Percentiles rank a stretch among this genome's conserved stretches.
phyloP scores from a whole-genome alignment of 2,329 filamentous ascomycete genomes.

The Botrytis medusae region DNA sequence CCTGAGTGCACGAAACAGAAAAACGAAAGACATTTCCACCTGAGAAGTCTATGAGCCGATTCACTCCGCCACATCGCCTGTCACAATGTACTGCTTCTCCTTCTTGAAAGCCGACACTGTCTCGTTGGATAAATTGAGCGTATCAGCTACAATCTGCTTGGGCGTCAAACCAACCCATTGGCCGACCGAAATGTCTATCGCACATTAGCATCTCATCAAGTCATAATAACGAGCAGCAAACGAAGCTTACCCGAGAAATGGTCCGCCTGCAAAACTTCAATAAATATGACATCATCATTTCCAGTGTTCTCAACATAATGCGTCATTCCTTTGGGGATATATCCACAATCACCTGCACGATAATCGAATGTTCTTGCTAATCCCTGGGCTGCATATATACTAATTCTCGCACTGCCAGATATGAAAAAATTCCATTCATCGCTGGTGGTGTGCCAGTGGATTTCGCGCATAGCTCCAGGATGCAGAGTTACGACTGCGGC shows the following conservation, averaged over 20 bases:
- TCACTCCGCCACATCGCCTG: conserved; percentile 32
- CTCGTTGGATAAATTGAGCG: conserved; percentile 47
- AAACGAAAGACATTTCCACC: not conserved
- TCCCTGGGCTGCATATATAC: conserved; percentile 69
- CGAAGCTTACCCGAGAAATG: conserved; percentile 50
- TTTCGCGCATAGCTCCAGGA: conserved; percentile 49
- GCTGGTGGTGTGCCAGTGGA: conserved; percentile 75
- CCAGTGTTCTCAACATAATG: conserved; percentile 82
- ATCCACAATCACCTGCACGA: conserved; percentile 70
- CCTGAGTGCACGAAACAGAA: not conserved
- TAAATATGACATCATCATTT: conserved; percentile 71
- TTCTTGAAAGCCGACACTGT: conserved; percentile 45
- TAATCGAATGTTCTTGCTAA: conserved; percentile 76
- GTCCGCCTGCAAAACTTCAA: conserved; percentile 73
- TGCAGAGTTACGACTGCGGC: conserved; percentile 71
- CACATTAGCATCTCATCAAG: conserved; percentile 28
- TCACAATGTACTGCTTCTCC: conserved; percentile 48
- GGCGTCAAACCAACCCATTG: conserved; percentile 54
- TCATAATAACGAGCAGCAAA: not conserved
- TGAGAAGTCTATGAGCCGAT: not conserved
- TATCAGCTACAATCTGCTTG: conserved; percentile 58
- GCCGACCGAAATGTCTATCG: conserved; percentile 44
- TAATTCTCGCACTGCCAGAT: conserved; percentile 67
- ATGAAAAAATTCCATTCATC: conserved; percentile 85
- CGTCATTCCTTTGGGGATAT: conserved; percentile 74